Base-by-base conservation (phyloP, 306 rosid genomes). In the Sechiopsis laciniata region DNA sequence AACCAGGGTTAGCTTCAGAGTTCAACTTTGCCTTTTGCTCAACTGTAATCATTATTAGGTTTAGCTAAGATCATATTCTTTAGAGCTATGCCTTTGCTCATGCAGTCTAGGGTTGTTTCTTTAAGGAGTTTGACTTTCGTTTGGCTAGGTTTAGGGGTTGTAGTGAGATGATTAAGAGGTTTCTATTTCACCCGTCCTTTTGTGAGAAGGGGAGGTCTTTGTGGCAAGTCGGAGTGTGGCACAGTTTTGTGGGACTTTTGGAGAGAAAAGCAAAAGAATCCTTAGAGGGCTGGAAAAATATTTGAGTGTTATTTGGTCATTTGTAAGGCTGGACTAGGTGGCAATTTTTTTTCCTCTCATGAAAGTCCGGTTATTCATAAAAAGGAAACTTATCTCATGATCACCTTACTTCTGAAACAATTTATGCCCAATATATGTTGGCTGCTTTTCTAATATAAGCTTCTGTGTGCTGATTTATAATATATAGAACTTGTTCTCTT, bases 41-140 rank as follows among this genome's bases (percentile, higher is more conserved):
- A 16, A 6, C 15, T 58, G 2, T 58, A 58, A 58, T 58, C 13
- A 58, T 58, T 58, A 32, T 22, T 1, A 58, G 8, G 22, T 58
- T 58, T 58, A 58, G 64, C 37, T 22, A 21, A 16, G 42, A 22
- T 58, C 37, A 58, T 58, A 58, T 4, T 1, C 8, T 58, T 58
- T 58, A 37, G 37, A 58, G 64, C 64, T 58, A 58, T 58, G 8
- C 4, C 37, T 58, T 58, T 58, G 64, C 64, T 22, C 24, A 48
- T 48, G 52, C 16, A 58, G 24, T 22, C 37, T 58, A n/a, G n/a
- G n/a, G n/a, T n/a, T n/a, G n/a, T n/a, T 21, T 12, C 63, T 57
- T 4, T 22, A 7, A 10, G 16, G 63, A 10, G 32, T 11, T 48
- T n/a, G n/a, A n/a, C n/a, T n/a, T n/a, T n/a, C n/a, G n/a, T n/a